Evolutionary conservation across 208 protist genomes (phyloP).

Genomic region (Angomonas ambiguus): DNA sequence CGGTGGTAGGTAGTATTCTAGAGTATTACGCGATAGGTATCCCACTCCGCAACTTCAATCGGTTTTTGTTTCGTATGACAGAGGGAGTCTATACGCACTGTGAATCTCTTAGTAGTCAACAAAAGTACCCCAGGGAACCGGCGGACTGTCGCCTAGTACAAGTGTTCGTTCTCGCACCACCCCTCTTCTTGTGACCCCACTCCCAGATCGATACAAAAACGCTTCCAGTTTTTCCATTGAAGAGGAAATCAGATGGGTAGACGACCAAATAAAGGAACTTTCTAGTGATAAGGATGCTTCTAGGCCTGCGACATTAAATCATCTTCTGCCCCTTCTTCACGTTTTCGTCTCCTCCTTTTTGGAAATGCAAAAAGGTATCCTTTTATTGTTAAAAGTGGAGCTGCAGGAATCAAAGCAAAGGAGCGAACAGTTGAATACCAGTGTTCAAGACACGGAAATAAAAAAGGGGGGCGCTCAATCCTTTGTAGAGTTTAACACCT

Average conservation of each 20-base stretch:
- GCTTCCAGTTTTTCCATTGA: slow-evolving; percentile 16
- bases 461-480: not conserved
- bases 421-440: not conserved
- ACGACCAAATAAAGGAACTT: slow-evolving; percentile 8
- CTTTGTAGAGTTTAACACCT: not conserved
- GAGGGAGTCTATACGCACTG: slow-evolving; percentile 28
- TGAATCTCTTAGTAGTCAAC: too few species aligned
- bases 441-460: not conserved
- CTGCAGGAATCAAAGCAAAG: slow-evolving; percentile 3
- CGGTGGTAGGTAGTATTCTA: slow-evolving; percentile 35
- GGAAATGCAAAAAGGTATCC: slow-evolving; percentile 14
- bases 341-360: slow-evolving; percentile 18
- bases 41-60: slow-evolving; percentile 27
- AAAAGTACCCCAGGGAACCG: too few species aligned
- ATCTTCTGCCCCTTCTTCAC: slow-evolving; percentile 13
- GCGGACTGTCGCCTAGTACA: too few species aligned
- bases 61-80: slow-evolving; percentile 22
- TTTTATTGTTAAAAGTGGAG: slow-evolving; percentile 8
- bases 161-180: too few species aligned
- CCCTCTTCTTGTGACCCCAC: too few species aligned
- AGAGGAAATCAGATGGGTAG: slow-evolving; percentile 16
- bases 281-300: not conserved
- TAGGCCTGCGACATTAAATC: slow-evolving; percentile 8
- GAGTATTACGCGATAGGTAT: slow-evolving; percentile 36
- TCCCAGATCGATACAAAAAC: too few species aligned